Evolutionary conservation across 345 rosid species (phyloP).

Genomic region (Draba incana): DNA sequence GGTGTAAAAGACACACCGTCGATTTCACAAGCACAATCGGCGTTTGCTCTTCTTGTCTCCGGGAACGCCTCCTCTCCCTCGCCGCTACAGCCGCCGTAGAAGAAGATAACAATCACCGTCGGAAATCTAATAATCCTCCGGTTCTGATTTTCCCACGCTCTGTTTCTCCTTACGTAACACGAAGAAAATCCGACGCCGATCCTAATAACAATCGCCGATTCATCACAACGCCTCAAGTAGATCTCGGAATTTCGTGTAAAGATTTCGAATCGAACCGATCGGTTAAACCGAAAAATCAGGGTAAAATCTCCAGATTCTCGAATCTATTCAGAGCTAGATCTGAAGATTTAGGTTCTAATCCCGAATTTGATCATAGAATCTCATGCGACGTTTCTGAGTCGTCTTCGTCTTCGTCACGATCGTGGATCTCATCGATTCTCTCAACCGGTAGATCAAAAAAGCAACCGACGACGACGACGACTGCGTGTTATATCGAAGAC

Average conservation of each 20-base stretch:
- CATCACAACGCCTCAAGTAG: slow-evolving; percentile 76
- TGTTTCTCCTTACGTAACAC: slow-evolving; percentile 72
- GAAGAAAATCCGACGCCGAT: slow-evolving; percentile 56
- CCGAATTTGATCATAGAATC: slow-evolving; percentile 44
- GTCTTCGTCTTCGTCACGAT: slow-evolving; percentile 46
- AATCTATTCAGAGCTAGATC: slow-evolving; percentile 69
- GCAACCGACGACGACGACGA: slow-evolving; percentile 30
- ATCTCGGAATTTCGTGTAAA: slow-evolving; percentile 41
- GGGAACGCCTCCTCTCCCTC: slow-evolving; percentile 62
- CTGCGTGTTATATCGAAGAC: slow-evolving; percentile 35
- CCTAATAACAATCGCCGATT: slow-evolving; percentile 42
- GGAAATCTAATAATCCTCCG: slow-evolving; percentile 36
- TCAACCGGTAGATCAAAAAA: slow-evolving; percentile 48
- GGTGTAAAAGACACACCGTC: slow-evolving; percentile 68
- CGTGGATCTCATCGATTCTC: slow-evolving; percentile 63
- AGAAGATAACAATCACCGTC: slow-evolving; percentile 32
- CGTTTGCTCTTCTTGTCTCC: slow-evolving; percentile 93
- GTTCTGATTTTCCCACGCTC: slow-evolving; percentile 73
- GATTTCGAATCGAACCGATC: slow-evolving; percentile 28
- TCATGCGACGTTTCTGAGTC: slow-evolving; percentile 28
- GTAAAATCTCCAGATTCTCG: slow-evolving; percentile 50
- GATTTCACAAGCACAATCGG: slow-evolving; percentile 75
- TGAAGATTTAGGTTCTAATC: slow-evolving; percentile 54
- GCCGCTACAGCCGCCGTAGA: slow-evolving; percentile 58
- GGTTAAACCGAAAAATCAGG: slow-evolving; percentile 34